Conservation (phyloP, 306 rosid species). For the Pterocarpus santalinus region DNA sequence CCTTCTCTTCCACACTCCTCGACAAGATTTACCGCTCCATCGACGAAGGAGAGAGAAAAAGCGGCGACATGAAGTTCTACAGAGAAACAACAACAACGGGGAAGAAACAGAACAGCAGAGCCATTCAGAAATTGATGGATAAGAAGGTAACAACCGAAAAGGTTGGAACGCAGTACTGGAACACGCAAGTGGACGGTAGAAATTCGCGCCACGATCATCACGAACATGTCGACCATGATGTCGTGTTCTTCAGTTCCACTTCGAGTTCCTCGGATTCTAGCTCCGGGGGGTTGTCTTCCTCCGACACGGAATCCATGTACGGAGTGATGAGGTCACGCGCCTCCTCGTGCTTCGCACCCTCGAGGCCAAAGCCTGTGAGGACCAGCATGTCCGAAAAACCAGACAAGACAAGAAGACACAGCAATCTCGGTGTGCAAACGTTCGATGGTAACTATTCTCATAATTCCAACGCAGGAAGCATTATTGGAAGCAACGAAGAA, state of each 20-base stretch:
- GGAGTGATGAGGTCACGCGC: constrained; percentile 51
- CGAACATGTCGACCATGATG: constrained; percentile 58
- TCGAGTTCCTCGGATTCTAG: constrained; percentile 90
- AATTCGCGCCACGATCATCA: constrained; percentile 14
- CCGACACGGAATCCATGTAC: constrained; percentile 78
- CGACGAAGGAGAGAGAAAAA: constrained; percentile 61
- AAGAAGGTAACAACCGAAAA: constrained; percentile 49
- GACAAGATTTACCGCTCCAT: constrained; percentile 87
- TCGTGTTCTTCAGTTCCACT: constrained; percentile 70
- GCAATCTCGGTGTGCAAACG: constrained; percentile 14
- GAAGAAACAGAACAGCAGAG: constrained; percentile 61
- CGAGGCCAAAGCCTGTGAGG: constrained; percentile 64
- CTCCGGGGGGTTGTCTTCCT: constrained; percentile 80
- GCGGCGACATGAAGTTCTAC: constrained; percentile 55
- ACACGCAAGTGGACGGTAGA: constrained; percentile 50
- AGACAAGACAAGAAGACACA: constrained; percentile 53
- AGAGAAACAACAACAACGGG: constrained; percentile 45
- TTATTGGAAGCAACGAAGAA: constrained; percentile 39
- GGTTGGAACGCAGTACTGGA: not conserved
- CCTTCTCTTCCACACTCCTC: constrained; percentile 83
- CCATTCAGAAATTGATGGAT: constrained; percentile 62
- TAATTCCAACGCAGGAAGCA: not conserved
- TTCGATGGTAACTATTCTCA: constrained; percentile 37
- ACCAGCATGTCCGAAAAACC: constrained; percentile 51
- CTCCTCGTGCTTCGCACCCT: constrained; percentile 66